Percentiles rank a stretch among this genome's conserved stretches.
Conservation (phyloP, 2,329 filamentous ascomycete genomes). For the Claviceps sp. region DNA sequence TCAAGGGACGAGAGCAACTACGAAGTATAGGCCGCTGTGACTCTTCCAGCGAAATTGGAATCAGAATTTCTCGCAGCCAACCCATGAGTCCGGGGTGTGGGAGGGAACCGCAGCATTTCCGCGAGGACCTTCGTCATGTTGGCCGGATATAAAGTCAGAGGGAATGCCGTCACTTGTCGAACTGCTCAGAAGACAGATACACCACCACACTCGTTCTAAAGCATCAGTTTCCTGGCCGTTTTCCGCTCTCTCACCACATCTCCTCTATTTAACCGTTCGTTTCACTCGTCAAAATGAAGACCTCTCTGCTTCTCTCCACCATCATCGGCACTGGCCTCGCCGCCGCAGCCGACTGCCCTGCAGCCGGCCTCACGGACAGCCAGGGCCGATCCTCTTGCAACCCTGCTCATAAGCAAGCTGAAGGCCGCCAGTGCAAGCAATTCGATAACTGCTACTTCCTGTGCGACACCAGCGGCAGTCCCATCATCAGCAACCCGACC, state of each 20-base stretch:
- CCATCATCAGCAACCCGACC: neutral
- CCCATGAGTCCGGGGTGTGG: neutral
- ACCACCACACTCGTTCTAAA: neutral
- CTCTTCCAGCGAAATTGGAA: neutral
- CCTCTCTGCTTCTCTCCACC: neutral
- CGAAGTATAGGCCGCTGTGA: neutral
- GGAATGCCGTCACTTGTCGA: neutral
- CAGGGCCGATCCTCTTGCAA: conserved; percentile 8
- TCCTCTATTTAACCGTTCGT: no score
- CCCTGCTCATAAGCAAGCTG: conserved; percentile 7
- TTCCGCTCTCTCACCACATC: neutral
- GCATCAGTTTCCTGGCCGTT: neutral
- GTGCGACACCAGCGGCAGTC: neutral
- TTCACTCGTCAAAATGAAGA: neutral
- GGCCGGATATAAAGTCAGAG: neutral
- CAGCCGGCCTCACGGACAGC: conserved; percentile 5
- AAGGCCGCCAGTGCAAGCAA: conserved; percentile 3
- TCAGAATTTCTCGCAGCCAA: neutral
- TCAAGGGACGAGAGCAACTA: no score
- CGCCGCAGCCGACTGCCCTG: neutral
- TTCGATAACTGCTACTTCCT: conserved; percentile 6
- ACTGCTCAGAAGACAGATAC: neutral
- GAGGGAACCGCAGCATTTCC: neutral
- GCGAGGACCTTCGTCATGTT: neutral
- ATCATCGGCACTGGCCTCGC: neutral